Conservation (phyloP, 768 basidiomycete species). For the Serendipita vermifera region DNA sequence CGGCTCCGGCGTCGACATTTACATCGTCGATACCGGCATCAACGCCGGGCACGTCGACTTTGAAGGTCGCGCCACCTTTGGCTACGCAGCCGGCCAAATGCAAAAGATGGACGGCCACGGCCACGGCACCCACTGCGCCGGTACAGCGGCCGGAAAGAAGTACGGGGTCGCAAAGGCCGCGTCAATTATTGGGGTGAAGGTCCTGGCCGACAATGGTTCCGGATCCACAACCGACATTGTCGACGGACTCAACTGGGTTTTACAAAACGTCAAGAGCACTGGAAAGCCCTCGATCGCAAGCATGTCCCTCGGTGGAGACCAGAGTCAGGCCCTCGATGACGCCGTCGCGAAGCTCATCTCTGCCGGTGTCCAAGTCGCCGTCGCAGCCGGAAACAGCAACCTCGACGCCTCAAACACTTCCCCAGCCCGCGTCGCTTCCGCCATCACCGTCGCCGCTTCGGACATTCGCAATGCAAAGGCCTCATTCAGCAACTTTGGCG, state of each 20-base stretch:
- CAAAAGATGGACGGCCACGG: slow-evolving; percentile 27
- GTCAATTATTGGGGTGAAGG: slow-evolving; percentile 31
- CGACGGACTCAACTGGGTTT: slow-evolving; percentile 26
- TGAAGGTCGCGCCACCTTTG: neutral
- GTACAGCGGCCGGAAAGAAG: slow-evolving; percentile 20
- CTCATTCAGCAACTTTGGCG: slow-evolving; percentile 15
- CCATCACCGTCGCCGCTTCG: slow-evolving; percentile 16
- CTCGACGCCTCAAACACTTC: slow-evolving; percentile 12
- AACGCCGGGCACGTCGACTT: slow-evolving; percentile 8
- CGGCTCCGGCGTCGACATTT: slow-evolving; percentile 31
- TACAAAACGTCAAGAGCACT: slow-evolving; percentile 15
- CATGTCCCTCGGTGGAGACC: slow-evolving; percentile 27
- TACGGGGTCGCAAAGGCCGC: slow-evolving; percentile 28
- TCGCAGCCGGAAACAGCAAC: slow-evolving; percentile 17
- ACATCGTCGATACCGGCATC: slow-evolving; percentile 24
- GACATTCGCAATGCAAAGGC: slow-evolving; percentile 12
- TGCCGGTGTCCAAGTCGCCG: slow-evolving; percentile 13
- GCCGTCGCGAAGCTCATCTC: slow-evolving; percentile 11
- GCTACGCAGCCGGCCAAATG: slow-evolving; percentile 11
- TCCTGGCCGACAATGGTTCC: slow-evolving; percentile 18
- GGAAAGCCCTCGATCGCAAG: slow-evolving; percentile 25
- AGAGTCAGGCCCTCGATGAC: slow-evolving; percentile 11
- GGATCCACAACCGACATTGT: slow-evolving; percentile 18
- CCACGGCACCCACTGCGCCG: slow-evolving; percentile 30
- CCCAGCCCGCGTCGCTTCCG: slow-evolving; percentile 14